phyloP scores from a whole-genome alignment of 805 yeast species.

The Saccharomycopsis javanensis region DNA sequence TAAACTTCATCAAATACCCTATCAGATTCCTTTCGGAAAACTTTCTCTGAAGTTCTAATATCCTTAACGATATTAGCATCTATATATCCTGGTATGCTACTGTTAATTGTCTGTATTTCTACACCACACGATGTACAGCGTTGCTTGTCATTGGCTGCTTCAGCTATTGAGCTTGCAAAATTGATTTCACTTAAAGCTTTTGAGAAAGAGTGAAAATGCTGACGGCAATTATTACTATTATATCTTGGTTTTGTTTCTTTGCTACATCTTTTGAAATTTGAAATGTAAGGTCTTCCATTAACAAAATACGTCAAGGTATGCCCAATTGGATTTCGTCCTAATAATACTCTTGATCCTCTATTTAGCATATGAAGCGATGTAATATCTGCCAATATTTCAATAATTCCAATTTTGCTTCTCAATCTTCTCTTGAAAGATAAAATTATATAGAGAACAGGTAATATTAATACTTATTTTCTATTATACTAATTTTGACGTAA shows the following conservation, averaged over 20 bases:
- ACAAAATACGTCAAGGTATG: too few relatives aligned
- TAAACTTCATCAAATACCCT: conserved; percentile 4
- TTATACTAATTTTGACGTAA: too few relatives aligned
- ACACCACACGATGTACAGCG: conserved; percentile 53
- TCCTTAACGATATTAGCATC: not conserved
- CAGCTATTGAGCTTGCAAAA: not conserved
- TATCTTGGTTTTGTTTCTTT: not conserved
- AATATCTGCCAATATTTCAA: too few relatives aligned
- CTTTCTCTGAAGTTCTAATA: not conserved
- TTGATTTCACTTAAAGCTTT: not conserved
- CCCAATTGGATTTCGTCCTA: too few relatives aligned
- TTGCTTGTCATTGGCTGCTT: not conserved
- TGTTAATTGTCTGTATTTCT: conserved; percentile 34
- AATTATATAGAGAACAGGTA: too few relatives aligned
- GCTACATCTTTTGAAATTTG: not conserved
- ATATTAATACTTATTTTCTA: too few relatives aligned
- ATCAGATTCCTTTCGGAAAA: conserved; percentile 1
- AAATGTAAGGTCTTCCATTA: too few relatives aligned
- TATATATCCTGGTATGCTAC: conserved; percentile 33
- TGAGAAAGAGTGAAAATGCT: not conserved
- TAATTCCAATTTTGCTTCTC: too few relatives aligned
- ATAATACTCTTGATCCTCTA: too few relatives aligned
- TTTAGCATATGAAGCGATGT: too few relatives aligned
- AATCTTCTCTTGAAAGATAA: too few relatives aligned
- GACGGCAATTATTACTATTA: not conserved